phyloP scores from a whole-genome alignment of 179 eudicot genomes.

The Corrigiola litoralis region DNA sequence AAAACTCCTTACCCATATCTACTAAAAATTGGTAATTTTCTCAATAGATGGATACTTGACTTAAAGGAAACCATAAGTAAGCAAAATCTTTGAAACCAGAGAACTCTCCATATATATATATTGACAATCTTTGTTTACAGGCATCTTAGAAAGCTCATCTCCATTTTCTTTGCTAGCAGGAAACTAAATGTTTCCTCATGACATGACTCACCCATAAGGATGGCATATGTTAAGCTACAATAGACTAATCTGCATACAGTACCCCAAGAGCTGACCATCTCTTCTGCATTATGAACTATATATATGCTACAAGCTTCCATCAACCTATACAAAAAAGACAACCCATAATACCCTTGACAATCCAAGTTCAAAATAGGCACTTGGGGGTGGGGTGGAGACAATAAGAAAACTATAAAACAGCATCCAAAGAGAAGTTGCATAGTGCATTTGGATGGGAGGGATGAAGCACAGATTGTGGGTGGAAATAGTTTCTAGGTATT shows the following conservation, averaged over 20 bases:
- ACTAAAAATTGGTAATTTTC: too few relatives aligned
- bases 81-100: constrained; percentile 12
- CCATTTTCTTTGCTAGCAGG: constrained; percentile 8
- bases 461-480: constrained; percentile 3
- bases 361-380: constrained; percentile 33
- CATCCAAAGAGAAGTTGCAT: constrained; percentile 18
- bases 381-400: constrained; percentile 15
- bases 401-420: constrained; percentile 22
- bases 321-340: constrained; percentile 34
- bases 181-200: constrained; percentile 10
- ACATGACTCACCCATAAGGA: constrained; percentile 11
- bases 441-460: constrained; percentile 15
- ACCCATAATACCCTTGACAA: constrained; percentile 27
- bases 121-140: constrained; percentile 20
- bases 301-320: constrained; percentile 32
- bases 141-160: constrained; percentile 20
- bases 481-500: neutral
- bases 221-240: constrained; percentile 20
- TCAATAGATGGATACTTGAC: too few relatives aligned
- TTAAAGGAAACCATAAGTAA: neutral
- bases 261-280: constrained; percentile 25
- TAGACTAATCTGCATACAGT: constrained; percentile 18
- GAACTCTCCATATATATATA: constrained; percentile 16
- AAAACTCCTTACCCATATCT: too few relatives aligned
- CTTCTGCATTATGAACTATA: constrained; percentile 35